Evolutionary conservation across 371 early-diverging fungal genomes (phyloP), one percentile per base, ranked within the genome.

Genomic region (Mucor sp.): DNA sequence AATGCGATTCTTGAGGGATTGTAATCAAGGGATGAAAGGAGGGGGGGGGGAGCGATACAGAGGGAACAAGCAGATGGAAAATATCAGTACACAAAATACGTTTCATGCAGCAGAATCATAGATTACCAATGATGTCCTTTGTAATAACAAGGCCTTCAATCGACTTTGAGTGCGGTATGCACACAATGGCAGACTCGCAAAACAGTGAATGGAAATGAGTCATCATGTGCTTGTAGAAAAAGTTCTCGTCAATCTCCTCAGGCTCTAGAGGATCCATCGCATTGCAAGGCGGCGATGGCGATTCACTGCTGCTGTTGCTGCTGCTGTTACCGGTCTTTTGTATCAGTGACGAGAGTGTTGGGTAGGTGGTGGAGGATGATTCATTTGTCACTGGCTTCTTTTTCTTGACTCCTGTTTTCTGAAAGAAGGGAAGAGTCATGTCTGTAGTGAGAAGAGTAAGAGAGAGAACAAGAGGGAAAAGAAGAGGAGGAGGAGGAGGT

Each of bases 91-190:
- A 25, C 27, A 47, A 0, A 47, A n/a, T 2, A 30, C 27, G 32
- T 56, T 30, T 56, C 56, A 50, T 50, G 50, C 50, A 60, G 25
- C 7, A 39, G 1, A 43, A 27, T 7, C 25, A 17, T 23, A 50
- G 21, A 58, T 12, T 79, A 88, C 88, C 86, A 48, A 87, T 82
- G 64, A 86, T 85, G 33, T 82, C 74, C 69, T 85, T 85, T 35
- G 85, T 83, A 35, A 87, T 66, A 4, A 79, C 68, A 33, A 88
- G 62, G 11, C 87, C 87, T 60, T 80, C 78, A 4, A 88, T 74
- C 30, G 81, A 85, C 17, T 80, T 72, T 60, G 86, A 83, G 63
- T 84, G 82, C 21, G 88, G 88, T 41, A 88, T 77, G 69, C 87
- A 87, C 11, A 88, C 77, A 32, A 87, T 80, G 25, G 75, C 62